phyloP scores from a whole-genome alignment of 495 filamentous ascomycete genomes.

The Penicillium diatomitis region DNA sequence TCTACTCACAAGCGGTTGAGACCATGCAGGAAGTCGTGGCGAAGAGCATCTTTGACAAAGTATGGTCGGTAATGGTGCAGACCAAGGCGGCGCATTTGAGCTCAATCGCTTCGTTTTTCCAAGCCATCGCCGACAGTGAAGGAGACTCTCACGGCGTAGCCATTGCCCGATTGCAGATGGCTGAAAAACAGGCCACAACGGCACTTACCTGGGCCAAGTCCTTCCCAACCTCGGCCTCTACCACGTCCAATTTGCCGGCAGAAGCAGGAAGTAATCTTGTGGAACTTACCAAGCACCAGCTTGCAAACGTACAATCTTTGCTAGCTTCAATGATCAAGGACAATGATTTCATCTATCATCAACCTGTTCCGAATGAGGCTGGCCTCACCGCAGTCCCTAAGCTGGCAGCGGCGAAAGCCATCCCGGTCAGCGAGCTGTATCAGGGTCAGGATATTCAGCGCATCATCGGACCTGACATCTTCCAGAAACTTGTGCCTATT shows the following conservation, averaged over 20 bases:
- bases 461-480: slow-evolving; percentile 95
- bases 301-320: slow-evolving; percentile 70
- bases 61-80: slow-evolving; percentile 83
- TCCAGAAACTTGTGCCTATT: slow-evolving; percentile 93
- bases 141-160: slow-evolving; percentile 79
- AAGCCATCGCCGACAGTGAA: slow-evolving; percentile 86
- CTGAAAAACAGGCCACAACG: slow-evolving; percentile 65
- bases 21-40: slow-evolving; percentile 87
- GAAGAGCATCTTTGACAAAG: slow-evolving; percentile 88
- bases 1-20: slow-evolving; percentile 81
- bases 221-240: slow-evolving; percentile 70
- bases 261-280: slow-evolving; percentile 66
- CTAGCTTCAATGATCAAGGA: slow-evolving; percentile 72
- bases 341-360: slow-evolving; percentile 98
- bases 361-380: slow-evolving; percentile 77
- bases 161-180: slow-evolving; percentile 72
- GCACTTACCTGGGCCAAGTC: slow-evolving; percentile 67
- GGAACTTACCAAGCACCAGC: slow-evolving; percentile 76
- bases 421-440: slow-evolving; percentile 93
- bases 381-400: slow-evolving; percentile 75
- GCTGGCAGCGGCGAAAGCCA: slow-evolving; percentile 93
- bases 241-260: slow-evolving; percentile 72
- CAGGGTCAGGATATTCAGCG: slow-evolving; percentile 93
- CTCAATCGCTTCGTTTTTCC: slow-evolving; percentile 86
- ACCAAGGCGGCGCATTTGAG: slow-evolving; percentile 78